phyloP scores from a whole-genome alignment of 495 filamentous ascomycete species.

The Talaromyces stipitatus region DNA sequence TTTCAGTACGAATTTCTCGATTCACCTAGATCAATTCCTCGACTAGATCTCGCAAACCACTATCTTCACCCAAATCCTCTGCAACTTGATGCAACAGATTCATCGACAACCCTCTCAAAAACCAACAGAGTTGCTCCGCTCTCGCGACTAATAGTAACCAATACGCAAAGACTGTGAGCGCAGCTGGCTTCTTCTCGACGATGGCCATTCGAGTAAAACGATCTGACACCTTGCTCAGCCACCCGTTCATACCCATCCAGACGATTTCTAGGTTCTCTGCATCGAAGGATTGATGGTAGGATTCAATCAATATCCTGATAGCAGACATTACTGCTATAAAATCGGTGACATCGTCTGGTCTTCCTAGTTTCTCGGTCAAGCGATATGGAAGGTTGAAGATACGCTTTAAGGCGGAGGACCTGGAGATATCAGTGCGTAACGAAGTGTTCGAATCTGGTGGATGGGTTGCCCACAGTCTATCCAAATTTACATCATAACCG shows the following conservation, averaged over 20 bases:
- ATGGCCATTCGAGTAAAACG: conserved; percentile 6
- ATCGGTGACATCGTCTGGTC: conserved; percentile 11
- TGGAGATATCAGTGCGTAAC: background rate
- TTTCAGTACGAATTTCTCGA: too few species aligned
- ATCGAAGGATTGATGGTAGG: conserved; percentile 10
- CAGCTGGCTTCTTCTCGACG: background rate
- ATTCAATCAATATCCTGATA: conserved; percentile 15
- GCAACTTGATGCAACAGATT: background rate
- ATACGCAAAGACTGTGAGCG: background rate
- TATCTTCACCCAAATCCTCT: background rate
- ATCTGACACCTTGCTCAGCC: conserved; percentile 12
- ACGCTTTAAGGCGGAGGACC: conserved; percentile 6
- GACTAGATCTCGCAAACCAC: background rate
- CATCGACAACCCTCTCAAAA: background rate
- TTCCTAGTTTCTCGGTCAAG: conserved; percentile 15
- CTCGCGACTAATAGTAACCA: background rate
- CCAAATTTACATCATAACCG: background rate
- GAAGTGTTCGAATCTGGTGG: background rate
- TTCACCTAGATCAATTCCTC: background rate
- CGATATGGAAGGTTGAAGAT: conserved; percentile 15
- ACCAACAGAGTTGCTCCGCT: background rate
- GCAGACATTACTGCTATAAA: conserved; percentile 15
- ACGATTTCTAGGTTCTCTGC: conserved; percentile 7
- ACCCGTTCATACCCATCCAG: conserved; percentile 12
- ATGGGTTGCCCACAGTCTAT: background rate